Evolutionary conservation across 2,329 filamentous ascomycete genomes (phyloP).

Genomic region (Polychaeton citri): DNA sequence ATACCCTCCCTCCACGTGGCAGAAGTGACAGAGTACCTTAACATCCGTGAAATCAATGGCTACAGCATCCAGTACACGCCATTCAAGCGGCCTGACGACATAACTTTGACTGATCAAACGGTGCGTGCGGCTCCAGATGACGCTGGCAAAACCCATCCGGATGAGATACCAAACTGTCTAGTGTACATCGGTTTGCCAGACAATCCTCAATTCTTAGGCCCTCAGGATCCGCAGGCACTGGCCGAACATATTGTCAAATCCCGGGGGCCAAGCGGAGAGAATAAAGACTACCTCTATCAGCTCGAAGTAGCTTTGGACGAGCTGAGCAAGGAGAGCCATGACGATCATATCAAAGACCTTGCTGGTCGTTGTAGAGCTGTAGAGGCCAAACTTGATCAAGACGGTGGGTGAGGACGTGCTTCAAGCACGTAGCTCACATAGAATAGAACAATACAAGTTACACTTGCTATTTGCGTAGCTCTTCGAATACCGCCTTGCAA

Average conservation of each 20-base stretch:
- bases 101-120: background rate
- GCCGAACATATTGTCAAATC: conserved; percentile 70
- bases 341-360: conserved; percentile 75
- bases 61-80: conserved; percentile 87
- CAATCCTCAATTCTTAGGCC: conserved; percentile 83
- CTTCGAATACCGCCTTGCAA: background rate
- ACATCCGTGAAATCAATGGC: conserved; percentile 94
- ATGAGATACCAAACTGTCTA: conserved; percentile 36
- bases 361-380: conserved; percentile 57
- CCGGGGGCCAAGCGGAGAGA: conserved; percentile 72
- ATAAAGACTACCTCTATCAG: conserved; percentile 76
- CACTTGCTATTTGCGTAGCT: background rate
- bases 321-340: conserved; percentile 60
- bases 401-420: no score
- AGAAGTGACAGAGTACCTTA: conserved; percentile 78
- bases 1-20: conserved; percentile 67
- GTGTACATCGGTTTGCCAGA: conserved; percentile 91
- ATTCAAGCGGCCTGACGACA: conserved; percentile 34
- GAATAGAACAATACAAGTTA: background rate
- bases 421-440: no score
- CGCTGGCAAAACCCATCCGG: conserved; percentile 1
- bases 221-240: conserved; percentile 63
- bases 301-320: conserved; percentile 62
- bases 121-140: background rate
- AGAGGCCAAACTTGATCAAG: conserved; percentile 27